These are phyloP conservation scores for Hirsutella rhossiliensis DNA, from an alignment of 2,329 filamentous ascomycete genomes.

Conservation along the genomic window DNA sequence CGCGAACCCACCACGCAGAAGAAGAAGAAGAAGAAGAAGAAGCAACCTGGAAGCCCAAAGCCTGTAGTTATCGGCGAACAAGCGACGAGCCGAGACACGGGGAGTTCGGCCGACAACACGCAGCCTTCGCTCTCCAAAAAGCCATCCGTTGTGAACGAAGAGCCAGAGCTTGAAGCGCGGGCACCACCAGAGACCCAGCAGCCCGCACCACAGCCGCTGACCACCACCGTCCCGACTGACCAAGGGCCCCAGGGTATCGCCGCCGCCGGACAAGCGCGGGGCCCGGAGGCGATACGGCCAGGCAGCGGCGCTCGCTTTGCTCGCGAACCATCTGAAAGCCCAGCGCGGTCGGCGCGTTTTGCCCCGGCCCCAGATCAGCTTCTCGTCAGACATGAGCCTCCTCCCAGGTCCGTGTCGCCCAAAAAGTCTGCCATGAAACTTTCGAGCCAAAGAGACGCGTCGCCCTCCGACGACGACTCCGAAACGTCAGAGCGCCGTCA, in stretches of 20 bases:
- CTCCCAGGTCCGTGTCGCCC: conserved; percentile 59
- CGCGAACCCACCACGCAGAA: conserved; percentile 2
- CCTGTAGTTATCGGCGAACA: background rate
- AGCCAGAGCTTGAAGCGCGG: no score
- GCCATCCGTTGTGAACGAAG: conserved; percentile 17
- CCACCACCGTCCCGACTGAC: background rate
- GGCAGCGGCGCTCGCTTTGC: conserved; percentile 11
- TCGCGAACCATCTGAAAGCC: conserved; percentile 43
- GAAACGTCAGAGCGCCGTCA: conserved; percentile 24
- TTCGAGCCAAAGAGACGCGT: conserved; percentile 35
- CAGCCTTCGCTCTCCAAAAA: conserved; percentile 18
- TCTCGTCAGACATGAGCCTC: conserved; percentile 53
- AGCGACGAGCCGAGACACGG: background rate
- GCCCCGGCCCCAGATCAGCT: conserved; percentile 42
- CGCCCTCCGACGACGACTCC: conserved; percentile 37
- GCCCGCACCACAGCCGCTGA: background rate
- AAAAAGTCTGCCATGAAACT: conserved; percentile 68
- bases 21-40: conserved; percentile 7
- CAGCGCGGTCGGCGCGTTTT: conserved; percentile 58
- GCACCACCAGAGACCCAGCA: conserved; percentile 5
- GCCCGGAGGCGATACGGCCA: conserved; percentile 1
- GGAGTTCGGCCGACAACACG: background rate
- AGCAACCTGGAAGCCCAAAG: background rate
- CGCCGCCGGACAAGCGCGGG: background rate
- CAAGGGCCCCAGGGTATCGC: background rate